Evolutionary conservation across 2,329 filamentous ascomycete genomes (phyloP).

Genomic region (Decorospora gaudefroyi): DNA sequence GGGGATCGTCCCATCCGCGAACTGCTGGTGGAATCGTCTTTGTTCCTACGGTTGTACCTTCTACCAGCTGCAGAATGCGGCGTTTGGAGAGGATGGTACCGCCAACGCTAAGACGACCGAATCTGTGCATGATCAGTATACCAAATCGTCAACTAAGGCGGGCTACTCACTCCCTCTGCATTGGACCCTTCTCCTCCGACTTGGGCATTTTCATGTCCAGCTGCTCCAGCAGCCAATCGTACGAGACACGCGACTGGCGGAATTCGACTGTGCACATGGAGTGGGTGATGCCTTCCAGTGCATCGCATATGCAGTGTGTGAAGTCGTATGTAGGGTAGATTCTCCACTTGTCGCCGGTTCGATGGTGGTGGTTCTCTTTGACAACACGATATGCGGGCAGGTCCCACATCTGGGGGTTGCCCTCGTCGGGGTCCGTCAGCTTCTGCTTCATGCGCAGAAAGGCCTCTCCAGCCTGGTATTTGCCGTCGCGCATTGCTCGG

Average conservation of each 20-base stretch:
- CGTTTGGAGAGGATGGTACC: conserved; percentile 89
- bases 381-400: conserved; percentile 86
- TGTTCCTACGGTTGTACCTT: conserved; percentile 57
- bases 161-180: conserved; percentile 77
- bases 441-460: conserved; percentile 94
- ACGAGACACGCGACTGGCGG: conserved; percentile 79
- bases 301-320: conserved; percentile 87
- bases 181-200: conserved; percentile 62
- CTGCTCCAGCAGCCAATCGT: conserved; percentile 85
- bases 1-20: conserved; percentile 86
- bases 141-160: not conserved
- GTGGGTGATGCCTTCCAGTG: conserved; percentile 89
- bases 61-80: conserved; percentile 78
- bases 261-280: conserved; percentile 94
- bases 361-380: conserved; percentile 72
- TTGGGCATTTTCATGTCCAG: conserved; percentile 76
- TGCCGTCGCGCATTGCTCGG: conserved; percentile 85
- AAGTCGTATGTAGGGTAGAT: conserved; percentile 97
- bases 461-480: conserved; percentile 82
- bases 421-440: conserved; percentile 61
- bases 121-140: conserved; percentile 39
- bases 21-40: conserved; percentile 61
- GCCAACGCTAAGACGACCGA: conserved; percentile 74
- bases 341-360: conserved; percentile 81
- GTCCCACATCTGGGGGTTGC: conserved; percentile 97